These are phyloP conservation scores for Nicotiana sylvestris DNA, from an alignment of 257 asterid species.

Conservation along the genomic window DNA sequence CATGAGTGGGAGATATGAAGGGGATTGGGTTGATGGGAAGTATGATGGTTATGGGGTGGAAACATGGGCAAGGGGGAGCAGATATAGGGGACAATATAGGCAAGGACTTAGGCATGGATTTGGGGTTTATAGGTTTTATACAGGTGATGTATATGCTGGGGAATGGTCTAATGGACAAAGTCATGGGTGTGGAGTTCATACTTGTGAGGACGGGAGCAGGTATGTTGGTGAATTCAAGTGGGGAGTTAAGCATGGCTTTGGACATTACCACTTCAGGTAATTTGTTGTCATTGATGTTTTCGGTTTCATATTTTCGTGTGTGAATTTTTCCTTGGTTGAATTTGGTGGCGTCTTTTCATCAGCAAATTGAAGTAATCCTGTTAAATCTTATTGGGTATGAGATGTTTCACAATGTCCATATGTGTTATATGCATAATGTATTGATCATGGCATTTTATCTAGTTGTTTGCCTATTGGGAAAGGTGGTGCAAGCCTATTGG, in stretches of 20 bases:
- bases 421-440: neutral
- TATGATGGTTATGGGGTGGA: slow-evolving; percentile 49
- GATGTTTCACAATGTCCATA: neutral
- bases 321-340: neutral
- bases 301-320: neutral
- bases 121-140: slow-evolving; percentile 42
- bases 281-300: neutral
- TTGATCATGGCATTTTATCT: neutral
- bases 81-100: slow-evolving; percentile 45
- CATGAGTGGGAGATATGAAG: slow-evolving; percentile 72
- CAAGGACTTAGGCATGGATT: slow-evolving; percentile 44
- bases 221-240: slow-evolving; percentile 46
- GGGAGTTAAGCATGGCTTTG: slow-evolving; percentile 56
- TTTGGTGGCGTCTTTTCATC: neutral
- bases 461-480: neutral
- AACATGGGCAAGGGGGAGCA: slow-evolving; percentile 55
- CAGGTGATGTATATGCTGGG: slow-evolving; percentile 50
- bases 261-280: slow-evolving; percentile 49
- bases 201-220: slow-evolving; percentile 45
- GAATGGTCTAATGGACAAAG: slow-evolving; percentile 54
- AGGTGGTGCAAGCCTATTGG: too few species aligned
- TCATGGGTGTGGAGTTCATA: slow-evolving; percentile 44
- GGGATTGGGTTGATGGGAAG: slow-evolving; percentile 54
- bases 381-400: neutral
- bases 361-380: neutral